These are phyloP conservation scores for Auricularia auricula-judae DNA, from an alignment of 768 basidiomycete genomes.

Conservation along the genomic window DNA sequence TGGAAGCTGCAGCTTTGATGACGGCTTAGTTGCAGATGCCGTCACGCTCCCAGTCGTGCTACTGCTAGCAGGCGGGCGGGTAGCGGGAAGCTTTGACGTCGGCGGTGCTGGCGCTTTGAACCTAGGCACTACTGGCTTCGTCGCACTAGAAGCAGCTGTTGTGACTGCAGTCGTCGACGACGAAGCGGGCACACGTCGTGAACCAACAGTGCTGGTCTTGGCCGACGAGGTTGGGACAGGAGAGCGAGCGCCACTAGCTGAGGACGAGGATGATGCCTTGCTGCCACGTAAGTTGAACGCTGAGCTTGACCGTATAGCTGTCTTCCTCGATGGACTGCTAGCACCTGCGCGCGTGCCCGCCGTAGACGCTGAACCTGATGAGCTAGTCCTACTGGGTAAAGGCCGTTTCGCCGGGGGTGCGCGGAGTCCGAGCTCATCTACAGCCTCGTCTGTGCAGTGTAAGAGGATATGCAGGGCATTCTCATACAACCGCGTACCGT, in stretches of 20 bases:
- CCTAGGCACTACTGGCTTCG: neutral
- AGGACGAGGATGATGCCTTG: too few relatives aligned
- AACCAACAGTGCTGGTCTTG: neutral
- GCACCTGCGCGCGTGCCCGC: too few relatives aligned
- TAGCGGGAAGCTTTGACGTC: neutral
- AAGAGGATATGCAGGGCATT: neutral
- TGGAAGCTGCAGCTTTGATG: neutral
- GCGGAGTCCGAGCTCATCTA: neutral
- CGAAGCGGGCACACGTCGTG: neutral
- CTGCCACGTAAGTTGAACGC: too few relatives aligned
- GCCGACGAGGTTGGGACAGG: too few relatives aligned
- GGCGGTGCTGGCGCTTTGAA: neutral
- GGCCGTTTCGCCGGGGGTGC: neutral
- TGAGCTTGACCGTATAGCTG: too few relatives aligned
- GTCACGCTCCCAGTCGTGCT: neutral
- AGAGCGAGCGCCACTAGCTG: too few relatives aligned
- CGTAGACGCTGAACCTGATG: too few relatives aligned
- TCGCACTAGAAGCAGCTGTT: neutral
- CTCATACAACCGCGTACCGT: neutral
- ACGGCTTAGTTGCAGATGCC: neutral
- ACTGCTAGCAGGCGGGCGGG: neutral
- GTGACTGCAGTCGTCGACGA: neutral
- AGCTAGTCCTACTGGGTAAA: too few relatives aligned
- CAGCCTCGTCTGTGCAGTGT: neutral
- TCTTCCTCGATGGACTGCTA: too few relatives aligned